A percentile compares a stretch with the other conserved stretches of the same genome.
Evolutionary conservation across 2,329 filamentous ascomycete genomes (phyloP).

Genomic region (Hymenoscyphus fructigenus): DNA sequence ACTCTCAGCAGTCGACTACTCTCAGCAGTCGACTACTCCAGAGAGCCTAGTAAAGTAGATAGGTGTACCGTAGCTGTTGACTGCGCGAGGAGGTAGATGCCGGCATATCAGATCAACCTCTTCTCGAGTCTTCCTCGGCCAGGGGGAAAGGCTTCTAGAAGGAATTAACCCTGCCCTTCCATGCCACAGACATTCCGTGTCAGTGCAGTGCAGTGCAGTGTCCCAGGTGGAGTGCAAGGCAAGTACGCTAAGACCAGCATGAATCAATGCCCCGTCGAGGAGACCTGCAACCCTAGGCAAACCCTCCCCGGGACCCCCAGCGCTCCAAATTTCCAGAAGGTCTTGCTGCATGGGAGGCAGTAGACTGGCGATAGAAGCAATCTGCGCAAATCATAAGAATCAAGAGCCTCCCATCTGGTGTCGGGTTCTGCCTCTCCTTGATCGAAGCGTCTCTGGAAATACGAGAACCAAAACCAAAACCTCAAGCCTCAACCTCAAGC

Average conservation of each 20-base stretch:
- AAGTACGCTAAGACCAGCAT: slow-evolving; percentile 4
- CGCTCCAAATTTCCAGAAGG: background rate
- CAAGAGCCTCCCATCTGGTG: background rate
- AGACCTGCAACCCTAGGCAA: background rate
- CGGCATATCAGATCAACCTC: background rate
- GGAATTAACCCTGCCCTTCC: background rate
- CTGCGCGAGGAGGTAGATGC: too few relatives aligned
- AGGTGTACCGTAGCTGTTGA: background rate
- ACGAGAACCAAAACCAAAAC: background rate
- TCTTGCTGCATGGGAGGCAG: background rate
- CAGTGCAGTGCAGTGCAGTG: background rate
- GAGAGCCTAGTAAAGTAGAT: too few relatives aligned
- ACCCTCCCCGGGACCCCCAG: background rate
- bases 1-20: too few relatives aligned
- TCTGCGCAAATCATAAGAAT: background rate
- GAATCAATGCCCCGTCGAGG: slow-evolving; percentile 12
- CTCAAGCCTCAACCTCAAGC: background rate
- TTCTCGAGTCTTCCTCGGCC: background rate
- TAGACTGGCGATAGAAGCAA: background rate
- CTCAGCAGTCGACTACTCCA: too few relatives aligned
- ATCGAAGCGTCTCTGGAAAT: background rate
- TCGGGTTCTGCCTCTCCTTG: background rate
- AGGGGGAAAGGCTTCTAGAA: slow-evolving; percentile 9
- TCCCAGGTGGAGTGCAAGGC: background rate
- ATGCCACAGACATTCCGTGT: background rate